Percentiles rank a stretch among this genome's conserved stretches.
These are phyloP conservation scores for Carex cristatella DNA, from an alignment of 176 grass and related monocot genomes.

Conservation along the genomic window DNA sequence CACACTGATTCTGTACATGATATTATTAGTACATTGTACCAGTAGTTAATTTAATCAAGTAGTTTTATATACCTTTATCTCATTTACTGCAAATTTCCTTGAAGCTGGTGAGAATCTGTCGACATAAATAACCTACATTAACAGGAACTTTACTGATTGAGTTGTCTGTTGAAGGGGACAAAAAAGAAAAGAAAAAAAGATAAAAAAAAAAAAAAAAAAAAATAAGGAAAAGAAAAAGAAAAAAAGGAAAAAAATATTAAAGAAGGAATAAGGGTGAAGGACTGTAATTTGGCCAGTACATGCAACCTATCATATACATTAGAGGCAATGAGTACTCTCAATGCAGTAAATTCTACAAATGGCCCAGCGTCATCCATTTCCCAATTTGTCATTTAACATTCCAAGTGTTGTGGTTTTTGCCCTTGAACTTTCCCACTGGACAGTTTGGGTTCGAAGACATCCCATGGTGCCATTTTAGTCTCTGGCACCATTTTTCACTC, in stretches of 20 bases:
- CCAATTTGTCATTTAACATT: neutral
- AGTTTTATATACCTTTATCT: conserved; percentile 80
- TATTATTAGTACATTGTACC: neutral
- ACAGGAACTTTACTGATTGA: conserved; percentile 7
- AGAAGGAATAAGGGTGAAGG: neutral
- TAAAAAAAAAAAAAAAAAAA: no score
- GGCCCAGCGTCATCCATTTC: neutral
- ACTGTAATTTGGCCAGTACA: neutral
- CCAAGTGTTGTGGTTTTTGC: neutral
- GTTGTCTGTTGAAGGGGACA: neutral
- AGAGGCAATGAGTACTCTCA: neutral
- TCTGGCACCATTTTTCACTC: neutral
- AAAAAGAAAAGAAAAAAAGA: neutral
- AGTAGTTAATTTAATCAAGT: neutral
- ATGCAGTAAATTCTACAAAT: neutral
- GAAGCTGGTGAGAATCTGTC: conserved; percentile 91
- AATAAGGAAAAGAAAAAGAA: neutral
- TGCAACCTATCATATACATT: neutral
- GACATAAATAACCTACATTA: conserved; percentile 93
- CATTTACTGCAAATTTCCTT: conserved; percentile 82
- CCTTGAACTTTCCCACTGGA: neutral
- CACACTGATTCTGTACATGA: neutral
- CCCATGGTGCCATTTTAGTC: neutral
- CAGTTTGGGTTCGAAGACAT: neutral
- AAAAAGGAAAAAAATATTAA: neutral